These are phyloP conservation scores for Phytophthora macrochlamydospora DNA, from an alignment of 352 stramenopile species.

Conservation along the genomic window DNA sequence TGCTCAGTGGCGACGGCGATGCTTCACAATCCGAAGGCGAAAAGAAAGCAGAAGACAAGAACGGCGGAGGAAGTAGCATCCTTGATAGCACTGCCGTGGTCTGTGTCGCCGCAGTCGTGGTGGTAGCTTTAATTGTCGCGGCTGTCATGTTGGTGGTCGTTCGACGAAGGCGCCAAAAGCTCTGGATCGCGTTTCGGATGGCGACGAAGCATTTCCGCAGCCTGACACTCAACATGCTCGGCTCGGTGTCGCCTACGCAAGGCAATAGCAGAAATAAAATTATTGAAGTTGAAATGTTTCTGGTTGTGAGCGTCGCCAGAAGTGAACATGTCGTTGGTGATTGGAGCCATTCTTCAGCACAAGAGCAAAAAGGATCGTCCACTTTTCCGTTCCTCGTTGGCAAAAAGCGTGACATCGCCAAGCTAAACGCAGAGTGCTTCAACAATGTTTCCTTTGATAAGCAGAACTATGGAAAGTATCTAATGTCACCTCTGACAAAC, in stretches of 20 bases:
- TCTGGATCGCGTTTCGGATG: constrained; percentile 9
- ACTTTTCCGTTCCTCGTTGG: no score
- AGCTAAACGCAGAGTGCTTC: no score
- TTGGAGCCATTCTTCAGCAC: no score
- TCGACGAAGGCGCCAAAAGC: constrained; percentile 16
- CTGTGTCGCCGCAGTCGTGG: constrained; percentile 18
- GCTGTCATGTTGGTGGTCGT: constrained; percentile 21
- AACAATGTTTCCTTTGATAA: no score
- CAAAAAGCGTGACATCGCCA: no score
- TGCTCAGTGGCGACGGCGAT: neutral
- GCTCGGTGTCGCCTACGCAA: constrained; percentile 24
- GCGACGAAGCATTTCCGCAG: neutral
- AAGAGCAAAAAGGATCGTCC: no score
- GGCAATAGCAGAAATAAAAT: constrained; percentile 13
- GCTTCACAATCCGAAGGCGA: constrained; percentile 5
- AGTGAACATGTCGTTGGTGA: no score
- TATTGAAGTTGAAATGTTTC: no score
- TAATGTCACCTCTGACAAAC: no score
- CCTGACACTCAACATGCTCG: constrained; percentile 8
- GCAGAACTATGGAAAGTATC: no score
- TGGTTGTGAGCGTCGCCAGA: no score
- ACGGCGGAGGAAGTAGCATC: constrained; percentile 4
- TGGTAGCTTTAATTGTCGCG: constrained; percentile 12
- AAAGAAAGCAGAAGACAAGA: neutral
- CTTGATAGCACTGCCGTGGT: constrained; percentile 25